A percentile compares a stretch with the other conserved stretches of the same genome.
phyloP scores from a whole-genome alignment of 2,329 filamentous ascomycete genomes.

The Clonostachys solani region DNA sequence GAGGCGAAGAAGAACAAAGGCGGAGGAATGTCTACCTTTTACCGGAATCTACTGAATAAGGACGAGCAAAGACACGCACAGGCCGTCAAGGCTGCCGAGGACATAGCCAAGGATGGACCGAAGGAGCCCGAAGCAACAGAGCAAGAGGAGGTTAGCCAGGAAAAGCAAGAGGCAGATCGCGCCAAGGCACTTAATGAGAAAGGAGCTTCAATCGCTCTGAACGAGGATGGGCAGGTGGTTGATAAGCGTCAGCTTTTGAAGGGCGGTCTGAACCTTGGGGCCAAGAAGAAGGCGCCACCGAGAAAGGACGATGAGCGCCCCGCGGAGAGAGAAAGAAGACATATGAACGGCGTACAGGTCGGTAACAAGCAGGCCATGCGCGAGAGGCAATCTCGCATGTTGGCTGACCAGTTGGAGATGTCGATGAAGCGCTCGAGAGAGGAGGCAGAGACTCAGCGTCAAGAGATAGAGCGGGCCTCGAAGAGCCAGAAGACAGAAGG shows the following conservation, averaged over 20 bases:
- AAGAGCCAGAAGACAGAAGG: conserved; percentile 76
- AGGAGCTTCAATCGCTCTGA: conserved; percentile 60
- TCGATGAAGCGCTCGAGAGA: conserved; percentile 68
- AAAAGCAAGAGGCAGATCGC: conserved; percentile 58
- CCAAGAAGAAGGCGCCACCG: conserved; percentile 40
- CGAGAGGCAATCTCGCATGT: conserved; percentile 73
- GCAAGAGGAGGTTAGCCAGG: conserved; percentile 38
- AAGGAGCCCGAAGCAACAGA: conserved; percentile 29
- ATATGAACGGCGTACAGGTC: conserved; percentile 31
- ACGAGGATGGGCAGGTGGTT: conserved; percentile 79
- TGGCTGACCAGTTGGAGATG: conserved; percentile 73
- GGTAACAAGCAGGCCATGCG: conserved; percentile 63
- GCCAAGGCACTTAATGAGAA: conserved; percentile 63
- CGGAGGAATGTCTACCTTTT: conserved; percentile 75
- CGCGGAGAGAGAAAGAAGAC: conserved; percentile 22
- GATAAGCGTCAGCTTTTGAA: conserved; percentile 78
- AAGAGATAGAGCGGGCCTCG: conserved; percentile 56
- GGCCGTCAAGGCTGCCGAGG: conserved; percentile 62
- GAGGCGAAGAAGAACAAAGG: conserved; percentile 58
- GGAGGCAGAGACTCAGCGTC: conserved; percentile 61
- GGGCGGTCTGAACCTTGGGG: conserved; percentile 70
- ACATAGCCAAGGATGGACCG: conserved; percentile 36
- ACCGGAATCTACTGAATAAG: conserved; percentile 67
- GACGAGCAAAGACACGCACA: conserved; percentile 68
- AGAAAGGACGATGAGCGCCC: conserved; percentile 16